Conservation (phyloP, 2,329 filamentous ascomycete genomes). For the Emydomyces testavorans region DNA sequence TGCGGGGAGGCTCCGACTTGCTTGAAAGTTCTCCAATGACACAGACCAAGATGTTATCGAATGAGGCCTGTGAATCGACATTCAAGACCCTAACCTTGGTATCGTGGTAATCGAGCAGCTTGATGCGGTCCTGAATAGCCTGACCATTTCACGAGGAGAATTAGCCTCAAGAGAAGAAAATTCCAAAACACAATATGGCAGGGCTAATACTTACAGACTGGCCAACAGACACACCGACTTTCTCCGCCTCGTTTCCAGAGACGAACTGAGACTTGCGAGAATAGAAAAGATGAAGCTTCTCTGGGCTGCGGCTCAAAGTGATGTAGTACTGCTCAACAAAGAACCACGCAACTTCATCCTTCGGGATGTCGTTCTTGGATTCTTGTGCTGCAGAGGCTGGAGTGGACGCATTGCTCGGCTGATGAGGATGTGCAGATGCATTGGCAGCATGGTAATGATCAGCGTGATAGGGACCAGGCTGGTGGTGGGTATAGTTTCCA, state of each 20-base stretch:
- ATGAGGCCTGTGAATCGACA: conserved; percentile 88
- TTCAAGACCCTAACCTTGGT: conserved; percentile 98
- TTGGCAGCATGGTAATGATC: conserved; percentile 30
- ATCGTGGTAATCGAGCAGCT: conserved; percentile 84
- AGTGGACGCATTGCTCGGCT: conserved; percentile 32
- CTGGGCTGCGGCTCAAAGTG: conserved; percentile 83
- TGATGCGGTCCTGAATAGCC: conserved; percentile 91
- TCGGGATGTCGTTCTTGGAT: conserved; percentile 44
- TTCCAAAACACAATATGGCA: background rate
- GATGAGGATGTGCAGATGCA: conserved; percentile 25
- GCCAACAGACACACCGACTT: conserved; percentile 74
- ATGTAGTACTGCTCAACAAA: conserved; percentile 99
- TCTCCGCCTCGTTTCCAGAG: conserved; percentile 79
- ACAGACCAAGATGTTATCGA: conserved; percentile 89
- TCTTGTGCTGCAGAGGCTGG: conserved; percentile 31
- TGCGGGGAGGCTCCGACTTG: conserved; percentile 79
- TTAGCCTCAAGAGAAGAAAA: background rate
- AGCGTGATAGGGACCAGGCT: conserved; percentile 22
- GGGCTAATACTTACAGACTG: conserved; percentile 55
- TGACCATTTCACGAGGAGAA: conserved; percentile 29
- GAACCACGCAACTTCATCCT: conserved; percentile 98
- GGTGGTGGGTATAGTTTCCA: conserved; percentile 32
- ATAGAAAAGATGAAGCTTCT: conserved; percentile 94
- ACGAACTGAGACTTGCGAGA: conserved; percentile 93
- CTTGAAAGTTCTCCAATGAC: conserved; percentile 97